phyloP scores from a whole-genome alignment of 2,329 filamentous ascomycete genomes.

The Xylaria sp. region DNA sequence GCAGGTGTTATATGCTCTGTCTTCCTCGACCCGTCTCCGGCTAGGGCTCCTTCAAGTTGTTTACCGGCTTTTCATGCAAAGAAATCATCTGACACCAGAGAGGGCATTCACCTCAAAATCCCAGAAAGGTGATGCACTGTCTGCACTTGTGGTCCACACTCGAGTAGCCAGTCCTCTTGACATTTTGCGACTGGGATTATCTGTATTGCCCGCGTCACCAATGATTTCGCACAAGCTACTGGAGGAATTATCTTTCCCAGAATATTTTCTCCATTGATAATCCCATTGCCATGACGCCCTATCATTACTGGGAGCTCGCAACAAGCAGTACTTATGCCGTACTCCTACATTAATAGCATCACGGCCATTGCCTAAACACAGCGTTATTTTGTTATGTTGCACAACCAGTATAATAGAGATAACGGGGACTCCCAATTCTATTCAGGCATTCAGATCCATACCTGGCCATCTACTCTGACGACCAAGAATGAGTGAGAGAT shows the following conservation, averaged over 20 bases:
- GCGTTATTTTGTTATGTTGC: background rate
- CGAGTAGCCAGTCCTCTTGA: slow-evolving; percentile 33
- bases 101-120: slow-evolving; percentile 17
- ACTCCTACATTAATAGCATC: background rate
- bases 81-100: too few relatives aligned
- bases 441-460: background rate
- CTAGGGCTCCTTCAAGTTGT: background rate
- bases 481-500: background rate
- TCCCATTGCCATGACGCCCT: background rate
- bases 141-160: slow-evolving; percentile 37
- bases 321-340: background rate
- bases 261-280: too few relatives aligned
- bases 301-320: background rate
- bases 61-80: background rate
- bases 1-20: background rate
- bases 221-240: slow-evolving; percentile 49
- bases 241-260: slow-evolving; percentile 49
- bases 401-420: background rate
- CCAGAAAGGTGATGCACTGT: slow-evolving; percentile 28
- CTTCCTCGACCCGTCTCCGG: background rate
- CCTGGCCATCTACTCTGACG: background rate
- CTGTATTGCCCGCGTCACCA: slow-evolving; percentile 47
- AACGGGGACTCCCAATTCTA: background rate
- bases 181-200: slow-evolving; percentile 32
- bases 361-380: background rate